Evolutionary conservation across 2,329 filamentous ascomycete genomes (phyloP).

Genomic region (Penicillium sp.): DNA sequence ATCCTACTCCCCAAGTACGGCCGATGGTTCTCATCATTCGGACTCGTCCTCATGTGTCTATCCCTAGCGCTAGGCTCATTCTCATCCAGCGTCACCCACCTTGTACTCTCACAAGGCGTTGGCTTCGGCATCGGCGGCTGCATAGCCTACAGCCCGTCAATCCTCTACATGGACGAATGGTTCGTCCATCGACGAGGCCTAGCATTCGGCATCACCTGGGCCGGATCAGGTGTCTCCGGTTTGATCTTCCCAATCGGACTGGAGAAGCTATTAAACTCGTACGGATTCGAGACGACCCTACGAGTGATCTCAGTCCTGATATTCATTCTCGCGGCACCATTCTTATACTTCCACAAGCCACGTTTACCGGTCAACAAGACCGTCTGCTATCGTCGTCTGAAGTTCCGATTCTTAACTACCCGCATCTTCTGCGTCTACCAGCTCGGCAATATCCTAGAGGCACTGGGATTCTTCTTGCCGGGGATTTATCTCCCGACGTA

Average conservation of each 20-base stretch:
- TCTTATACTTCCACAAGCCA: constrained; percentile 41
- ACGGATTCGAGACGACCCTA: constrained; percentile 46
- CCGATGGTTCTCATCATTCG: constrained; percentile 23
- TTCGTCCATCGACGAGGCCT: constrained; percentile 48
- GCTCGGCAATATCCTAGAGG: constrained; percentile 40
- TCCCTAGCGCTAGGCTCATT: constrained; percentile 28
- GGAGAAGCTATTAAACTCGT: constrained; percentile 41
- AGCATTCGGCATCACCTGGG: constrained; percentile 47
- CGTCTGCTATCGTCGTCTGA: constrained; percentile 39
- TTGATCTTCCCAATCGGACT: constrained; percentile 46
- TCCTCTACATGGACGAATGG: constrained; percentile 51
- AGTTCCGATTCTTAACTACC: constrained; percentile 35
- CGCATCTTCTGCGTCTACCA: constrained; percentile 48
- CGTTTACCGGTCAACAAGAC: constrained; percentile 36
- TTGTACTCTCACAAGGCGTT: constrained; percentile 29
- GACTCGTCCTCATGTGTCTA: constrained; percentile 24
- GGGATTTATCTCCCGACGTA: constrained; percentile 40
- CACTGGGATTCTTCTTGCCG: constrained; percentile 39
- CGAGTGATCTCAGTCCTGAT: constrained; percentile 40
- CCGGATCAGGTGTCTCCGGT: constrained; percentile 38
- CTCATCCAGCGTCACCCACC: constrained; percentile 21
- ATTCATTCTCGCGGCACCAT: constrained; percentile 23
- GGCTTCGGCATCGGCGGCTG: constrained; percentile 47
- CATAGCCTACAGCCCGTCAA: constrained; percentile 47
- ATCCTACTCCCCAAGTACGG: constrained; percentile 20